Conservation (phyloP, 2,329 filamentous ascomycete genomes). For the Fusarium staphyleae region DNA sequence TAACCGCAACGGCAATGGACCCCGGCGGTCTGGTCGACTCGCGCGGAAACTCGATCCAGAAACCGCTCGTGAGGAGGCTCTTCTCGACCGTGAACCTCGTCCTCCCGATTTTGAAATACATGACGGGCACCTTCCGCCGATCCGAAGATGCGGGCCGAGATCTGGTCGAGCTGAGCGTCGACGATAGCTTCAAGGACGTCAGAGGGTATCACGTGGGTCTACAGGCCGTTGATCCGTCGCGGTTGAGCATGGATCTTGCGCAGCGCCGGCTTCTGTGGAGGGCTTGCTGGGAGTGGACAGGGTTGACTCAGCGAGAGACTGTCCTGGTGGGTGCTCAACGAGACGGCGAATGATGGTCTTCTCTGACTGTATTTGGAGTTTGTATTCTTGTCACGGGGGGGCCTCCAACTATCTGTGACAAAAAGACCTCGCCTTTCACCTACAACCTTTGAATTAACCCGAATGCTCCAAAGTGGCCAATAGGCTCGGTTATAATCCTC, state of each 20-base stretch:
- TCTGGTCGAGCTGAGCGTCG: constrained; percentile 23
- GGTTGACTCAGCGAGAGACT: constrained; percentile 19
- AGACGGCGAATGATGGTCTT: too few species aligned
- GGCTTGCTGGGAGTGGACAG: constrained; percentile 31
- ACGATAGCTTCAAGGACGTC: background rate
- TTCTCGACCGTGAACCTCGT: background rate
- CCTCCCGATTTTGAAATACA: constrained; percentile 10
- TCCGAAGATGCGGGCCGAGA: constrained; percentile 25
- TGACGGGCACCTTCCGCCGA: constrained; percentile 19
- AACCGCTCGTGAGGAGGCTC: background rate
- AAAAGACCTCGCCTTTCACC: too few species aligned
- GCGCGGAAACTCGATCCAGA: constrained; percentile 25
- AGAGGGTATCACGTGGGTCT: constrained; percentile 25
- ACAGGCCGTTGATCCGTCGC: background rate
- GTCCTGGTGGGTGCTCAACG: constrained; percentile 6
- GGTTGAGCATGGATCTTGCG: background rate
- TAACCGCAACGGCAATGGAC: constrained; percentile 35
- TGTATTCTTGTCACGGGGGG: too few species aligned
- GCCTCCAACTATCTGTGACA: too few species aligned
- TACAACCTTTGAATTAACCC: too few species aligned
- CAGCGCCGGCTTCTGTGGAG: constrained; percentile 18
- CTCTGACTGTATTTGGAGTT: too few species aligned
- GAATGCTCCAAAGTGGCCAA: too few species aligned
- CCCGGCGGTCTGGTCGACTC: constrained; percentile 37
- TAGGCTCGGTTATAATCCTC: too few species aligned